Conservation (phyloP, 768 basidiomycete genomes). For the Termitomyces sp. region DNA sequence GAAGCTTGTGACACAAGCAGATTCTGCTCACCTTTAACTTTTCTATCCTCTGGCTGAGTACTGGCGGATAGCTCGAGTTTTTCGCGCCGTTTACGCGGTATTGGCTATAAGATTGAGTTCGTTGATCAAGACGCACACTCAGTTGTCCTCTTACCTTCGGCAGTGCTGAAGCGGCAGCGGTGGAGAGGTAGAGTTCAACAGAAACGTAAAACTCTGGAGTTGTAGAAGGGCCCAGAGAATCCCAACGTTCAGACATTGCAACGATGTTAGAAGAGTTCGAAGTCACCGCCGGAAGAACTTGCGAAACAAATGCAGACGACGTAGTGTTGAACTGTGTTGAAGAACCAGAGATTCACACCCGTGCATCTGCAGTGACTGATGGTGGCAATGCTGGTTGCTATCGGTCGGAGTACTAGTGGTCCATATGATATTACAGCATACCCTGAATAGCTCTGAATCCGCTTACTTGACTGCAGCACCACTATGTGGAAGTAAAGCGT, state of each 20-base stretch:
- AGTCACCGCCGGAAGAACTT: background rate
- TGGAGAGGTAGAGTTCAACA: slow-evolving; percentile 62
- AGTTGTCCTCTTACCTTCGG: slow-evolving; percentile 50
- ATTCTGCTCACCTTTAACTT: slow-evolving; percentile 53
- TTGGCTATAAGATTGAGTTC: slow-evolving; percentile 30
- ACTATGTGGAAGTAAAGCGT: background rate
- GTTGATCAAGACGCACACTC: background rate
- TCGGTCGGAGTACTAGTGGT: background rate
- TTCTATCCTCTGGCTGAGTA: slow-evolving; percentile 41
- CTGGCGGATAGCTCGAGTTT: slow-evolving; percentile 43
- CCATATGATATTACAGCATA: no score
- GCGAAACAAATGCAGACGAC: background rate
- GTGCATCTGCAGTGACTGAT: background rate
- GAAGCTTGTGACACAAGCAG: background rate
- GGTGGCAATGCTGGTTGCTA: slow-evolving; percentile 13
- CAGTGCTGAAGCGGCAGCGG: slow-evolving; percentile 44
- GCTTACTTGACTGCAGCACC: background rate
- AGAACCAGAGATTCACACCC: background rate
- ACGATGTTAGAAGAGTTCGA: background rate
- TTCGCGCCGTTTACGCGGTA: slow-evolving; percentile 54
- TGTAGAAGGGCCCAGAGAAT: slow-evolving; percentile 21
- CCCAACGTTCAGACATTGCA: slow-evolving; percentile 35
- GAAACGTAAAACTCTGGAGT: slow-evolving; percentile 56
- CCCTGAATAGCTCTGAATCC: background rate
- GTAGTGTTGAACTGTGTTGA: background rate